Evolutionary conservation across 305 asterid genomes (phyloP).

Genomic region (Fraxinus sp.): DNA sequence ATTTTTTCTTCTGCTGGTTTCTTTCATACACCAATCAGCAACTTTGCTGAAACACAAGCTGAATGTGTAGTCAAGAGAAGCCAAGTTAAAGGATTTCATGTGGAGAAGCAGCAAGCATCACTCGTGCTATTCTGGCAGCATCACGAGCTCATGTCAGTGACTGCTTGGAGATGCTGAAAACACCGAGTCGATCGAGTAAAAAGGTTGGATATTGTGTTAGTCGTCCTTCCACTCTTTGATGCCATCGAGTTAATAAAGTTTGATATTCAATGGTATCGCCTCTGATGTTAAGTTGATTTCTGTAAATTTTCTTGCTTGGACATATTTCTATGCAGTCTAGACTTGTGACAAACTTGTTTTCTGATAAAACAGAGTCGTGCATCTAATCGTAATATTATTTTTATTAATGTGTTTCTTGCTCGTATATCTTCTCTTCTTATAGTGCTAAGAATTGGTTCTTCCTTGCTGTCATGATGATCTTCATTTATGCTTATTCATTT

Average conservation of each 20-base stretch:
- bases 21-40: conserved; percentile 35
- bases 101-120: conserved; percentile 43
- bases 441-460: background rate
- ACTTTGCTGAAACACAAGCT: conserved; percentile 52
- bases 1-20: conserved; percentile 50
- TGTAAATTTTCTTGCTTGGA: conserved; percentile 28
- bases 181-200: background rate
- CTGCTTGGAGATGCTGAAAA: conserved; percentile 53
- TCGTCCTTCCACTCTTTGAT: conserved; percentile 7
- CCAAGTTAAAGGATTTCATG: conserved; percentile 47
- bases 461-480: background rate
- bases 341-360: conserved; percentile 1
- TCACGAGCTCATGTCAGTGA: conserved; percentile 45
- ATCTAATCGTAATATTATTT: conserved; percentile 6
- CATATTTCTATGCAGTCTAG: conserved; percentile 17
- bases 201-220: conserved; percentile 7
- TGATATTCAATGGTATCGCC: conserved; percentile 24
- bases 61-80: conserved; percentile 43
- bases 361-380: background rate
- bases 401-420: conserved; percentile 6
- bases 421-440: background rate
- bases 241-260: conserved; percentile 23
- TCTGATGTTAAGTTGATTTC: conserved; percentile 12
- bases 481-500: background rate
- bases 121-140: conserved; percentile 52